Percentiles rank a stretch among this genome's conserved stretches.
Evolutionary conservation across 2,329 filamentous ascomycete species (phyloP).

Genomic region (Diaporthe amygdali): DNA sequence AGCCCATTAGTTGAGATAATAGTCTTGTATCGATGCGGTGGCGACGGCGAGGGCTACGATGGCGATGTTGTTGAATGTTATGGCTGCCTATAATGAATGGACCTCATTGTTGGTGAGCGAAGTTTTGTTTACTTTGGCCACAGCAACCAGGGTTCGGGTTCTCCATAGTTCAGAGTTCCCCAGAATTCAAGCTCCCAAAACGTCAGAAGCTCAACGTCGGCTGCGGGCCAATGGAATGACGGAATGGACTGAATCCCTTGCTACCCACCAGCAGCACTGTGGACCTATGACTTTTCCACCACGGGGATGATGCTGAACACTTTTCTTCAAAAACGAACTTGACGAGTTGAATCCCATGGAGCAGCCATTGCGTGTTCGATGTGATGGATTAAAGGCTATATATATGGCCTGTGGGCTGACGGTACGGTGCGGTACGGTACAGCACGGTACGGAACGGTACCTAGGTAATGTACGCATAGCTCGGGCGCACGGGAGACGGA

Average conservation of each 20-base stretch:
- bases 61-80: not conserved
- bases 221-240: constrained; percentile 12
- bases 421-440: not conserved
- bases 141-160: constrained; percentile 10
- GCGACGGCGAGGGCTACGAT: not conserved
- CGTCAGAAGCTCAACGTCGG: not conserved
- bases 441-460: too few relatives aligned
- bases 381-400: not conserved
- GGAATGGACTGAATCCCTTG: not conserved
- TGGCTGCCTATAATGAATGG: not conserved
- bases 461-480: too few relatives aligned
- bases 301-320: not conserved
- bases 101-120: not conserved
- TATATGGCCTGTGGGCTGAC: not conserved
- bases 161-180: not conserved
- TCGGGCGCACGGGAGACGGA: constrained; percentile 9
- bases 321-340: not conserved
- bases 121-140: constrained; percentile 2
- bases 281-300: not conserved
- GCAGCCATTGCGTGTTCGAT: not conserved
- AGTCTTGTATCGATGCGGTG: not conserved
- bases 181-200: not conserved
- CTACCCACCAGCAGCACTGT: not conserved
- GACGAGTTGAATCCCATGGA: too few relatives aligned
- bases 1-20: not conserved